Base-by-base conservation (phyloP, 768 basidiomycete genomes). In the Lepiota venenata region DNA sequence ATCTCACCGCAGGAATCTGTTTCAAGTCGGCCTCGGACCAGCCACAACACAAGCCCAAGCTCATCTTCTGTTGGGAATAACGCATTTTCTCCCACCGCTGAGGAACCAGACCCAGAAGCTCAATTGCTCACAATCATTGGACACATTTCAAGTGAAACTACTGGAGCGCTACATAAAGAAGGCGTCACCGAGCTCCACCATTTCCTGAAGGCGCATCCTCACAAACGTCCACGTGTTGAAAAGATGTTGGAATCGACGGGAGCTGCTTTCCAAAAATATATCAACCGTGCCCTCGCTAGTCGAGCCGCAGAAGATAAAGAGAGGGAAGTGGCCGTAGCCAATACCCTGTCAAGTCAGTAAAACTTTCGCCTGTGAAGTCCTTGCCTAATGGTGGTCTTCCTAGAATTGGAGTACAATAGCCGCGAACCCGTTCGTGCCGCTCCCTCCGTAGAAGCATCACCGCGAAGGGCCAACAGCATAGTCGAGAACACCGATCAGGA, bases 151-250 rank as follows among this genome's bases (percentile, higher is more conserved):
- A 90, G 87, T 65, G 88, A 93, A 71, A 90, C 91, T 20, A 91
- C 91, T 3, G 91, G 89, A 14, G 89, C 90, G 14, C 74, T 92
- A 72, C 90, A 93, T 67, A 93, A 93, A 69, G 92, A 96, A 67
- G 92, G 93, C 3, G 94, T 98, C 52, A 95, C 93, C 2, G 93
- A 95, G 62, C 74, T 99, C 20, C 93, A 98, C 66, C 87, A 93
- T 35, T 98, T 94, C 75, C 71, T 98, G 63, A 94, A 94, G 71
- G 87, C 85, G 25, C 84, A 97, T 64, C 94, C 93, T 0, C 84
- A 92, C 61, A 93, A 92, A 65, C 80, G 82, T 63, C 72, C 83
- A 2, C 83, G 83, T 39, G 91, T 94, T 18, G 93, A 94, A 63
- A 91, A 92, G 65, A 80, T 93, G 74, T 78, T 95, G 18, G 90